phyloP scores from a whole-genome alignment of 129 eudicot genomes.

The Smallanthus sonchifolius region DNA sequence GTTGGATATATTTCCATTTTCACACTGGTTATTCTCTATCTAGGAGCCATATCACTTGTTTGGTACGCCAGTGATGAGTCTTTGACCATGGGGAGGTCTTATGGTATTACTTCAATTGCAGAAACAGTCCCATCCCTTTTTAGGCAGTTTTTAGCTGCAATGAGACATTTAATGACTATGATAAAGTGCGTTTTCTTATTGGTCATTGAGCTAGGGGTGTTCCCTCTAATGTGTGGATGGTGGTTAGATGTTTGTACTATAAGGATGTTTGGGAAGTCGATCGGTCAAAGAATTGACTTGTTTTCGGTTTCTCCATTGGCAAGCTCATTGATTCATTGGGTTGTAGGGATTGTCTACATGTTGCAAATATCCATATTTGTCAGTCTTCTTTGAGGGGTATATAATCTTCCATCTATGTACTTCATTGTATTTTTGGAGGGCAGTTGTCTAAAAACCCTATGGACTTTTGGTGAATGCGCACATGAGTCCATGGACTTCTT shows the following conservation, averaged over 20 bases:
- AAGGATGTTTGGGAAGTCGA: conserved; percentile 92
- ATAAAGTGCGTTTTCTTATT: conserved; percentile 85
- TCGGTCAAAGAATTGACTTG: conserved; percentile 77
- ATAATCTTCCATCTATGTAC: not conserved
- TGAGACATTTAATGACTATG: conserved; percentile 94
- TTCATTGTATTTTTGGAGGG: not conserved
- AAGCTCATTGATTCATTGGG: conserved; percentile 95
- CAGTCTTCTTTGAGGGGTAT: conserved; percentile 97
- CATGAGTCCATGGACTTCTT: not conserved
- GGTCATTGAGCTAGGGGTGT: conserved; percentile 91
- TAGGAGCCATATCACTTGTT: conserved; percentile 64
- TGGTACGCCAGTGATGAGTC: conserved; percentile 84
- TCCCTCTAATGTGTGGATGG: conserved; percentile 98
- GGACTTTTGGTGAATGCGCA: not conserved
- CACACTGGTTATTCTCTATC: conserved; percentile 56
- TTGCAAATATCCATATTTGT: conserved; percentile 88
- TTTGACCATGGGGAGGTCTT: conserved; percentile 78
- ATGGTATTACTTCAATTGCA: conserved; percentile 72
- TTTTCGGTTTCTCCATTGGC: conserved; percentile 80
- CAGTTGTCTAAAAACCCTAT: not conserved
- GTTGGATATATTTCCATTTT: conserved; percentile 81
- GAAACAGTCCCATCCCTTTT: conserved; percentile 82
- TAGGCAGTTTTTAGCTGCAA: conserved; percentile 85
- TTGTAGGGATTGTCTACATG: conserved; percentile 95
- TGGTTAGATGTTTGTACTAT: conserved; percentile 95